Evolutionary conservation across 2,329 filamentous ascomycete species (phyloP).

Genomic region (Fusarium phyllophilum): DNA sequence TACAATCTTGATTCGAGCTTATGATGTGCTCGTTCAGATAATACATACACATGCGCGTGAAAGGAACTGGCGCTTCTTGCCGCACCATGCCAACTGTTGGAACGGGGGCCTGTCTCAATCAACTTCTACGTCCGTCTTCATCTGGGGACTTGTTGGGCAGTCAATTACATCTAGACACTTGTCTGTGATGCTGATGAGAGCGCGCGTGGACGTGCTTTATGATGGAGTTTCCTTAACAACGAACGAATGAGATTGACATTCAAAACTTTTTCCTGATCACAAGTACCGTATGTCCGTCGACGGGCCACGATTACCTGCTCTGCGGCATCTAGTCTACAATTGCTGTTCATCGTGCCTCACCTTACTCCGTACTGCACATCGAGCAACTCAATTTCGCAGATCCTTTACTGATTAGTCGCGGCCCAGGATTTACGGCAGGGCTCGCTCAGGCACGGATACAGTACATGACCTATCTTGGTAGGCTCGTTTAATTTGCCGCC

Average conservation of each 20-base stretch:
- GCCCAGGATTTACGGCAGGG: constrained; percentile 17
- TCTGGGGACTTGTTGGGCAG: neutral
- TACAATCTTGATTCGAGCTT: neutral
- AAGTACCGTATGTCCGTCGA: neutral
- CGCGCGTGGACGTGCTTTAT: constrained; percentile 3
- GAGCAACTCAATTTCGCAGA: constrained; percentile 22
- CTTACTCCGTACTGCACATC: neutral
- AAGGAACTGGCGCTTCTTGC: neutral
- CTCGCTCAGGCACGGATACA: constrained; percentile 20
- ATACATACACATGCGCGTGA: neutral
- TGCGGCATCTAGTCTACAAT: neutral
- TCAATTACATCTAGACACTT: neutral
- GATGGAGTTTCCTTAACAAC: neutral
- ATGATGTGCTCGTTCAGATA: neutral
- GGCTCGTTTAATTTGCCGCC: constrained; percentile 23
- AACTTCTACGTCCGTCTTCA: neutral
- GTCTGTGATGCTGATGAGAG: neutral
- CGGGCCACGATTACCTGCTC: neutral
- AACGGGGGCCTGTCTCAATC: neutral
- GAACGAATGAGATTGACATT: constrained; percentile 16
- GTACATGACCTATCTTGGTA: neutral
- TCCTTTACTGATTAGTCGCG: constrained; percentile 2
- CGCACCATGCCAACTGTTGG: neutral
- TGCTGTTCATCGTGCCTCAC: neutral
- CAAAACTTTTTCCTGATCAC: neutral